Evolutionary conservation across 148 eudicot species (phyloP), one percentile per base, ranked within the genome.

Genomic region (Agrostemma githago): DNA sequence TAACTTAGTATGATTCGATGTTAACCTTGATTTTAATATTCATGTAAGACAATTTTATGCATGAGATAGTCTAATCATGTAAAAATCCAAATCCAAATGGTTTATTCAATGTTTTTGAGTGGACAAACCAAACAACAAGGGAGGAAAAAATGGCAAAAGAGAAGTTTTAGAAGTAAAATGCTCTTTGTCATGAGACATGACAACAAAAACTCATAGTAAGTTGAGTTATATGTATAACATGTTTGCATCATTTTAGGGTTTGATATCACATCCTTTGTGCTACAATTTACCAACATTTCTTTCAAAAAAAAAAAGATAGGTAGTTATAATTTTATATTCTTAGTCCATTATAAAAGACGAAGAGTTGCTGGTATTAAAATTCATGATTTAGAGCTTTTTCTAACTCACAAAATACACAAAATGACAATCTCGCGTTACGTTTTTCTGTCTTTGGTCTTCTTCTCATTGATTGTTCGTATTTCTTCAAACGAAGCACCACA

Each of bases 231-330:
- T 5, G 8, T 14, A 16, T 41, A 39, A 39, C n/a, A 67, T 42
- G 70, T 42, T 15, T 41, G 70, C 54, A 43, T 67, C 34, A 67
- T 67, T 67, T 9, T 0, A 42, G 14, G 53, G 10, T 53, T 67
- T 44, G 34, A 67, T 42, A 6, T 17, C 48, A 65, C 46, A 51
- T 12, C 3, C 56, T 51, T 51, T 51, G 56, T 51, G 56, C 43
- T 65, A 15, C 20, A 14, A 67, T 67, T 54, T n/a, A 67, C 43
- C 71, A 67, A 67, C 37, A 20, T 16, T 42, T 43, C 71, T 9
- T 51, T 26, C 34, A 26, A 26, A 26, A 1, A 12, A 51, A 43
- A 67, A 42, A 67, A 67, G 70, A 67, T 1, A 3, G 15, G 19
- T 8, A 5, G 10, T 54, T 44, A 44, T n/a, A 17, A 42, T 17